phyloP scores from a whole-genome alignment of 2,329 filamentous ascomycete genomes.

The Aspergillus versicolor region DNA sequence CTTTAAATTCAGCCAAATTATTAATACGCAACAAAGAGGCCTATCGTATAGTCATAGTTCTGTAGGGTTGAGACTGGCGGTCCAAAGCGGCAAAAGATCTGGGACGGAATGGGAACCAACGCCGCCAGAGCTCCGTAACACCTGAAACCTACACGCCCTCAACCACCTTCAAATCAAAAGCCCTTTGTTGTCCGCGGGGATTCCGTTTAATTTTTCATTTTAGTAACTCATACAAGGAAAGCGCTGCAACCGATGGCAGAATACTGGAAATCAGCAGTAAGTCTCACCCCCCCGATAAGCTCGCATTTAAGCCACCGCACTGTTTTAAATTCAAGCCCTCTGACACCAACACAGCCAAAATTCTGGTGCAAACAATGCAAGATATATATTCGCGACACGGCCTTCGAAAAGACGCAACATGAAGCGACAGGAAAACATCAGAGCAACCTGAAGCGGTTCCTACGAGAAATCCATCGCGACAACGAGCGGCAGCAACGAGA shows the following conservation, averaged over 20 bases:
- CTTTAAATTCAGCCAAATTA: background rate
- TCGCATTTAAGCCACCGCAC: background rate
- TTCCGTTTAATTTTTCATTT: background rate
- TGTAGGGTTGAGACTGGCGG: background rate
- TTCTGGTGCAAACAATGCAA: constrained; percentile 99
- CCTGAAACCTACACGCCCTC: background rate
- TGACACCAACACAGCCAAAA: constrained; percentile 58
- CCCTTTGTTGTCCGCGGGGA: background rate
- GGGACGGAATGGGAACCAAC: background rate
- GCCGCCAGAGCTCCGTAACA: background rate
- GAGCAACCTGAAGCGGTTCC: constrained; percentile 79
- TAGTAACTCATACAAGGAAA: background rate
- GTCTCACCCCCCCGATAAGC: constrained; percentile 13
- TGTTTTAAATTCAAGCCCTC: constrained; percentile 2
- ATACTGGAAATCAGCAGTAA: constrained; percentile 93
- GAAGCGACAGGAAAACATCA: constrained; percentile 85
- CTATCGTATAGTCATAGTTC: no score
- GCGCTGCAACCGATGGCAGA: constrained; percentile 72
- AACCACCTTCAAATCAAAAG: background rate
- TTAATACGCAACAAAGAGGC: background rate
- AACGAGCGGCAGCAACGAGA: constrained; percentile 80
- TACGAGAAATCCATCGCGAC: constrained; percentile 81
- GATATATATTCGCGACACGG: constrained; percentile 85
- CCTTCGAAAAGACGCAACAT: constrained; percentile 84
- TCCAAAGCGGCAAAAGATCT: constrained; percentile 1